Conservation (phyloP, 2,329 filamentous ascomycete genomes). For the Chrysoporthe deuterocubensis region DNA sequence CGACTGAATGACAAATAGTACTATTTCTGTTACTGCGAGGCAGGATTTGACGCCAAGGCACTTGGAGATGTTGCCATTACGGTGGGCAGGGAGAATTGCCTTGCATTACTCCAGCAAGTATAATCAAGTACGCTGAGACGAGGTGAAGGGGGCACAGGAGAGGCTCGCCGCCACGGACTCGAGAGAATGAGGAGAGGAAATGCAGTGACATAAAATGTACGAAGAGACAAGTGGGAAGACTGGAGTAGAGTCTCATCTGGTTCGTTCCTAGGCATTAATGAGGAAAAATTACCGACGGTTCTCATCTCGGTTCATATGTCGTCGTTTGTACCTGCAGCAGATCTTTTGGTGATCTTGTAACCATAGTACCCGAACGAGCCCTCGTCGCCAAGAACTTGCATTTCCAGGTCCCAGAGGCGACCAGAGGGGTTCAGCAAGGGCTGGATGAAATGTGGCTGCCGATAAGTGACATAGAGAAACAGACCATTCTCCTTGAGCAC, state of each 20-base stretch:
- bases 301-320: neutral
- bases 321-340: neutral
- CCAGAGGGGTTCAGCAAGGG: too few relatives aligned
- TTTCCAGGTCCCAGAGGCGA: neutral
- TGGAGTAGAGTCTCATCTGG: neutral
- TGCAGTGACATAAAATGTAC: neutral
- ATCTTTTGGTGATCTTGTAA: neutral
- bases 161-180: neutral
- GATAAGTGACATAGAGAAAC: too few relatives aligned
- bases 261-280: neutral
- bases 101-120: constrained; percentile 17
- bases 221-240: neutral
- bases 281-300: neutral
- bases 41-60: constrained; percentile 25
- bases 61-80: constrained; percentile 25
- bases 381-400: neutral
- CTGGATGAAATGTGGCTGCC: too few relatives aligned
- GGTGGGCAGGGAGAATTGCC: constrained; percentile 26
- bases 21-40: constrained; percentile 28
- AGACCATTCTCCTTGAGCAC: too few relatives aligned
- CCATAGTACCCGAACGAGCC: neutral
- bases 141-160: neutral
- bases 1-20: constrained; percentile 1
- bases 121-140: neutral
- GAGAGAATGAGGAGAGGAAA: neutral